Conservation (phyloP, 176 grass and related monocot species). For the Metroxylon sagu region DNA sequence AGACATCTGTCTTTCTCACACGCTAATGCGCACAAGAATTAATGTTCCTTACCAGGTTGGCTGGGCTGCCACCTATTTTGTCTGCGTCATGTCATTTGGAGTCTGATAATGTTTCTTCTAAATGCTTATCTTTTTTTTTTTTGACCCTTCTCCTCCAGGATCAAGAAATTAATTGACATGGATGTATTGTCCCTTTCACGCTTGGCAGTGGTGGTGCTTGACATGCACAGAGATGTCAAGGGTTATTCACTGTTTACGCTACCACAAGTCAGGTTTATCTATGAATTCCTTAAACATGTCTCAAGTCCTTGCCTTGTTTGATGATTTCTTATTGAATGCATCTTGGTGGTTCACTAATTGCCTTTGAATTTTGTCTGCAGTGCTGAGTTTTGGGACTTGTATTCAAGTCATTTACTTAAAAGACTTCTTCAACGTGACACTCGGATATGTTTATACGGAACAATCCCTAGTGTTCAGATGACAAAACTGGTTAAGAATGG, state of each 20-base stretch:
- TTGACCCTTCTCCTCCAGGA: slow-evolving; percentile 29
- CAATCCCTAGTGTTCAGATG: slow-evolving; percentile 19
- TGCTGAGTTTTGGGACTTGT: slow-evolving; percentile 87
- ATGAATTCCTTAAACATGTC: background rate
- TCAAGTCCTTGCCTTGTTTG: background rate
- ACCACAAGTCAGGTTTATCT: slow-evolving; percentile 79
- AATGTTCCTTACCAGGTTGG: too few species aligned
- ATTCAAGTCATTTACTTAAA: slow-evolving; percentile 56
- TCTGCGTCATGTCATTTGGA: too few species aligned
- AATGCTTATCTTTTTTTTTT: background rate
- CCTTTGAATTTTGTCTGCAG: slow-evolving; percentile 29
- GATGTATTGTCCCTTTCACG: slow-evolving; percentile 76
- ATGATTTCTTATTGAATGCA: background rate
- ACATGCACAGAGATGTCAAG: slow-evolving; percentile 90
- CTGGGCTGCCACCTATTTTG: too few species aligned
- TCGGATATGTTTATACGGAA: slow-evolving; percentile 78
- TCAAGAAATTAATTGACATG: slow-evolving; percentile 88
- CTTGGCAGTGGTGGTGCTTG: slow-evolving; percentile 57
- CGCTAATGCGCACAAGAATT: too few species aligned
- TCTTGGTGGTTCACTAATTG: slow-evolving; percentile 1
- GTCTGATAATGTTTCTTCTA: too few species aligned
- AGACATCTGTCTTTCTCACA: too few species aligned
- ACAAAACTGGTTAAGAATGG: too few species aligned
- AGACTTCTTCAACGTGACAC: slow-evolving; percentile 43
- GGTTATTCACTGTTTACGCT: slow-evolving; percentile 78